phyloP scores from a whole-genome alignment of 2,329 filamentous ascomycete species.

The Ceratocystis cacaofunesta region DNA sequence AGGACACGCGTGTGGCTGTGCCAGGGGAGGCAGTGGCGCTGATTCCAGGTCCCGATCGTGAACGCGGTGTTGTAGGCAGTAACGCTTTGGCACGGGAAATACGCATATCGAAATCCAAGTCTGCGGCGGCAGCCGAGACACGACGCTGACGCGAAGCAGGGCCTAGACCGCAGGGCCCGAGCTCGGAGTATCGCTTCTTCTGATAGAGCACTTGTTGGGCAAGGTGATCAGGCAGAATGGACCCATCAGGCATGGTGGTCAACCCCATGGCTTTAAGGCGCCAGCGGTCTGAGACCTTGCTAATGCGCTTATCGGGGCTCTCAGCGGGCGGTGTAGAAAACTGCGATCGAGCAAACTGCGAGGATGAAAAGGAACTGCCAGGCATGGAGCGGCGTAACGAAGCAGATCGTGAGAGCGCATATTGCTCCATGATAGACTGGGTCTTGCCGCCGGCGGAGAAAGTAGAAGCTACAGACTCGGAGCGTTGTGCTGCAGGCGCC shows the following conservation, averaged over 20 bases:
- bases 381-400: conserved; percentile 16
- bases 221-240: conserved; percentile 37
- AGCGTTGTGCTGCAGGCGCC: conserved; percentile 5
- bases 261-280: conserved; percentile 36
- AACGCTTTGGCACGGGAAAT: conserved; percentile 13
- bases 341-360: conserved; percentile 14
- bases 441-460: conserved; percentile 16
- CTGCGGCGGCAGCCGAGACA: conserved; percentile 20
- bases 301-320: conserved; percentile 21
- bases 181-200: conserved; percentile 27
- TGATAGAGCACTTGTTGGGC: conserved; percentile 31
- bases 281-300: conserved; percentile 32
- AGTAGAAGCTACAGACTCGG: conserved; percentile 13
- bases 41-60: not conserved
- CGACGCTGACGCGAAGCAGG: conserved; percentile 17
- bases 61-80: not conserved
- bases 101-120: conserved; percentile 14
- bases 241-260: conserved; percentile 38
- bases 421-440: conserved; percentile 15
- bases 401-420: conserved; percentile 11
- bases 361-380: conserved; percentile 19
- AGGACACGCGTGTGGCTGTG: conserved; percentile 1
- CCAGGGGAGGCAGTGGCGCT: not conserved
- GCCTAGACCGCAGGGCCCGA: conserved; percentile 27
- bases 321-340: conserved; percentile 7